Conservation (phyloP, 2,329 filamentous ascomycete genomes). For the Sclerotinia sclerotiorum region DNA sequence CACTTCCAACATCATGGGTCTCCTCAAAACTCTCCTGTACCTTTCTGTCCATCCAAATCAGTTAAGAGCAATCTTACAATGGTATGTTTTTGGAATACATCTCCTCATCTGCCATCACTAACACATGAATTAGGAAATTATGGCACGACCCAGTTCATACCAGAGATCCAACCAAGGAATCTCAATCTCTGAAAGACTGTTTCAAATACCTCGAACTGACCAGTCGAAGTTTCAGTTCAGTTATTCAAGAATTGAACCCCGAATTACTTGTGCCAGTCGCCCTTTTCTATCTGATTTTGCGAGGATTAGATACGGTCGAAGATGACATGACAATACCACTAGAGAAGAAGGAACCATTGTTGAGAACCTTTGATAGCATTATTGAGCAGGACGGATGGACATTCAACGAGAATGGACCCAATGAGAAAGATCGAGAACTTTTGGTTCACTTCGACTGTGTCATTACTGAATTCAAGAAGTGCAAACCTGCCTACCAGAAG, state of each 20-base stretch:
- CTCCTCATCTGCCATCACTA: slow-evolving; percentile 21
- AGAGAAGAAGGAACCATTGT: slow-evolving; percentile 77
- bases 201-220: slow-evolving; percentile 84
- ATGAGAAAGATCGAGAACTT: slow-evolving; percentile 92
- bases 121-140: slow-evolving; percentile 66
- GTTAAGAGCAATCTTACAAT: slow-evolving; percentile 83
- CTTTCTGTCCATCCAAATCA: slow-evolving; percentile 73
- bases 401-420: slow-evolving; percentile 78
- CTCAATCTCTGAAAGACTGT: slow-evolving; percentile 72
- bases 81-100: slow-evolving; percentile 51
- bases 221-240: slow-evolving; percentile 87
- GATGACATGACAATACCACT: slow-evolving; percentile 94
- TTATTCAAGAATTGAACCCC: slow-evolving; percentile 94
- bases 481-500: slow-evolving; percentile 78
- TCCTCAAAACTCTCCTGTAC: slow-evolving; percentile 59
- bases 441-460: slow-evolving; percentile 90
- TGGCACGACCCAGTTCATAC: slow-evolving; percentile 94
- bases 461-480: slow-evolving; percentile 79
- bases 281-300: slow-evolving; percentile 89
- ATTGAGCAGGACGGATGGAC: slow-evolving; percentile 88
- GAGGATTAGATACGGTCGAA: slow-evolving; percentile 95
- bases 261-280: slow-evolving; percentile 87
- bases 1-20: slow-evolving; percentile 51
- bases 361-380: slow-evolving; percentile 77
- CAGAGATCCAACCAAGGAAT: slow-evolving; percentile 75